phyloP scores from a whole-genome alignment of 1,284 basidiomycete species.

The Papiliotrema laurentii region DNA sequence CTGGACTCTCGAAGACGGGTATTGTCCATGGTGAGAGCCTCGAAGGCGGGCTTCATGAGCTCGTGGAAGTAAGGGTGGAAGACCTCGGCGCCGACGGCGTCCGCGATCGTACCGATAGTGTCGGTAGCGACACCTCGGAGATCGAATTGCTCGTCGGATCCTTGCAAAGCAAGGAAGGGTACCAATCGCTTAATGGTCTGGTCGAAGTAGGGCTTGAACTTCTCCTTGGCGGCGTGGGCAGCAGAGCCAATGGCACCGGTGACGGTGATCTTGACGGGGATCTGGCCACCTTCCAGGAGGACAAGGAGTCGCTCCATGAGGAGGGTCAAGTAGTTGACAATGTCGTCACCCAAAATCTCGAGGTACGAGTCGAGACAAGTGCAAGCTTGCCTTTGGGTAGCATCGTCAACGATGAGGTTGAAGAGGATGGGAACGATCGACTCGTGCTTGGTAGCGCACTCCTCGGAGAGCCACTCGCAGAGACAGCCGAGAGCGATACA shows the following conservation, averaged over 20 bases:
- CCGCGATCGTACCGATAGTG: conserved; percentile 95
- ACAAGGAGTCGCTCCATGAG: conserved; percentile 94
- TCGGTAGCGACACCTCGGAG: conserved; percentile 98
- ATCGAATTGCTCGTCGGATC: conserved; percentile 70
- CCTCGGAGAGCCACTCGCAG: conserved; percentile 96
- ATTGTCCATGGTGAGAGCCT: conserved; percentile 77
- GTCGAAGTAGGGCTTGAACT: conserved; percentile 92
- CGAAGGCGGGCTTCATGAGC: conserved; percentile 93
- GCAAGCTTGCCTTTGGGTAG: conserved; percentile 88
- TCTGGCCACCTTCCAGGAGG: conserved; percentile 80
- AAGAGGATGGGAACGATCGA: conserved; percentile 86
- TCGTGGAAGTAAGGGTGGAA: conserved; percentile 95
- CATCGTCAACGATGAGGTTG: conserved; percentile 79
- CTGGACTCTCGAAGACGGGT: conserved; percentile 90
- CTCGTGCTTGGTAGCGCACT: conserved; percentile 78
- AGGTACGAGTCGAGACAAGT: conserved; percentile 95
- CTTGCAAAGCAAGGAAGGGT: conserved; percentile 74
- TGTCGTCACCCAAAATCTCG: conserved; percentile 84
- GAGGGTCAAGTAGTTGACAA: conserved; percentile 82
- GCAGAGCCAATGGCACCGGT: conserved; percentile 98
- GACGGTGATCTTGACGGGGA: conserved; percentile 88
- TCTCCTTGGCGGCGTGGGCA: conserved; percentile 91
- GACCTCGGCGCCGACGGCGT: conserved; percentile 88
- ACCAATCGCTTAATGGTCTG: conserved; percentile 85
- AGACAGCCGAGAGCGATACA: conserved; percentile 94